These are phyloP conservation scores for Linum usitatissimum DNA, from an alignment of 345 rosid species.

Conservation along the genomic window DNA sequence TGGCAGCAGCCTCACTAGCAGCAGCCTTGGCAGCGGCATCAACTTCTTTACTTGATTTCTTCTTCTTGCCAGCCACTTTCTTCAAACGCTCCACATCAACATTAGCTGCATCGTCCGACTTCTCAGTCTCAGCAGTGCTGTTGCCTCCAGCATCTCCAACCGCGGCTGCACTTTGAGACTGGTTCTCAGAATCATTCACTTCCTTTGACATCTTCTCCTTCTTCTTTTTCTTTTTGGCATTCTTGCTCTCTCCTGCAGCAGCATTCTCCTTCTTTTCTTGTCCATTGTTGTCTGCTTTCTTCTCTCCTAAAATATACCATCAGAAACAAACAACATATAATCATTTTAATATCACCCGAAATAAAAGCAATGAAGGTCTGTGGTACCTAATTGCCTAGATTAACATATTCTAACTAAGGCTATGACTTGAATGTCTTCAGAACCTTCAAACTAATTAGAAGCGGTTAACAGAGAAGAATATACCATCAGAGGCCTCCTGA, in stretches of 20 bases:
- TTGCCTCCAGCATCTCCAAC: constrained; percentile 17
- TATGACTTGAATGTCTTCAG: background rate
- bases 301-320: constrained; percentile 21
- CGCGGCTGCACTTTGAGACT: constrained; percentile 18
- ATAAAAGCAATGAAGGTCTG: background rate
- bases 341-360: background rate
- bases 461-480: background rate
- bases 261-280: constrained; percentile 41
- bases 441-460: background rate
- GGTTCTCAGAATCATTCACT: constrained; percentile 34
- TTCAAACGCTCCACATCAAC: constrained; percentile 44
- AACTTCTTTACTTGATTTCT: constrained; percentile 51
- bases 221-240: constrained; percentile 55
- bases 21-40: constrained; percentile 61
- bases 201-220: constrained; percentile 30
- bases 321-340: background rate
- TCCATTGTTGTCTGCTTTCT: constrained; percentile 28
- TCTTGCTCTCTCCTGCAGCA: constrained; percentile 41
- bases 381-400: background rate
- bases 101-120: constrained; percentile 28
- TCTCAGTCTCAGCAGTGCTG: constrained; percentile 23
- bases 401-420: background rate
- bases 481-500: constrained; percentile 45
- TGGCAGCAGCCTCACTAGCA: constrained; percentile 60
- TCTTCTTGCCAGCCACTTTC: constrained; percentile 54